Percentiles rank a stretch among this genome's conserved stretches.
Conservation (phyloP, 495 filamentous ascomycete genomes). For the Articulospora tetracladia region DNA sequence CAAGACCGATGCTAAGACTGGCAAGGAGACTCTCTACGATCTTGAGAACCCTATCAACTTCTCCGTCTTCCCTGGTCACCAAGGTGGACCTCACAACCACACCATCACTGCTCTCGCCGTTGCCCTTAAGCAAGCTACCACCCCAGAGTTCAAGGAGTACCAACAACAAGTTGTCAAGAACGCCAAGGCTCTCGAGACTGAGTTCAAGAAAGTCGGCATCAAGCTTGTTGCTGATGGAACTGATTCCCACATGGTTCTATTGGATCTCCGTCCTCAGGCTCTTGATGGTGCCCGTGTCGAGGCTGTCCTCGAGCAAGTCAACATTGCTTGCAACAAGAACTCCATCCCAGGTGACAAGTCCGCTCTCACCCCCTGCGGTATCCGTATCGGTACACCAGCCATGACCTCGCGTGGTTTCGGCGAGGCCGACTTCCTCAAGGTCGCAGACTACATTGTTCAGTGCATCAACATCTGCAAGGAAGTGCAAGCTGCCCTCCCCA, state of each 20-base stretch:
- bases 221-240: constrained; percentile 95
- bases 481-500: constrained; percentile 79
- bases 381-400: constrained; percentile 93
- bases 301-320: constrained; percentile 94
- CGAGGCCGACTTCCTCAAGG: constrained; percentile 86
- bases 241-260: constrained; percentile 97
- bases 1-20: constrained; percentile 79
- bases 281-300: constrained; percentile 96
- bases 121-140: constrained; percentile 90
- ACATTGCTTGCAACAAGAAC: constrained; percentile 99
- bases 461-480: constrained; percentile 78
- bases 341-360: constrained; percentile 97
- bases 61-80: constrained; percentile 98
- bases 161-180: constrained; percentile 90
- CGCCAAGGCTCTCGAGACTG: constrained; percentile 81
- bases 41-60: constrained; percentile 97
- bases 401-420: constrained; percentile 96
- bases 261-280: constrained; percentile 74
- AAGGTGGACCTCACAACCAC: constrained; percentile 99
- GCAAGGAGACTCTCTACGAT: constrained; percentile 89
- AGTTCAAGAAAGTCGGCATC: constrained; percentile 78
- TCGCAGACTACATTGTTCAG: constrained; percentile 84
- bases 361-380: constrained; percentile 88
- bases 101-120: constrained; percentile 98
- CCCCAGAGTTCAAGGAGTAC: constrained; percentile 93